phyloP scores from a whole-genome alignment of 345 rosid genomes.

The Erysimum cheiranthoides region DNA sequence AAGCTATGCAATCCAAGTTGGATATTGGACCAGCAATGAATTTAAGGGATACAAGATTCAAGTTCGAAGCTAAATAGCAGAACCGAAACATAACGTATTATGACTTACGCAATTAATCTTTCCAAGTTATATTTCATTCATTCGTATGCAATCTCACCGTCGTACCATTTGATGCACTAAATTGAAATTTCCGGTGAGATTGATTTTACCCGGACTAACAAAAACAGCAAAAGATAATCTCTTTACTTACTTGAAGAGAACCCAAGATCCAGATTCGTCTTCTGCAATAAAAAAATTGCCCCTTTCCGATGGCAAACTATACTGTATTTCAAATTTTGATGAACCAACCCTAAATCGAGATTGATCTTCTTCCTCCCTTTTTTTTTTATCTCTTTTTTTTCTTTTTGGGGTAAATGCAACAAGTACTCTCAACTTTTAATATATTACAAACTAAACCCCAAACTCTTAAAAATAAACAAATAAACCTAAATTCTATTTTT shows the following conservation, averaged over 20 bases:
- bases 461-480: not conserved
- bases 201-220: not conserved
- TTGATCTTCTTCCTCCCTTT: not conserved
- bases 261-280: conserved; percentile 29
- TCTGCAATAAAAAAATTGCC: not conserved
- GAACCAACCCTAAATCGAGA: conserved; percentile 45
- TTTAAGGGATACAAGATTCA: not conserved
- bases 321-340: not conserved
- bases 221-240: not conserved
- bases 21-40: too few species aligned
- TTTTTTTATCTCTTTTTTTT: too few species aligned
- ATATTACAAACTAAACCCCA: conserved; percentile 15
- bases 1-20: not conserved
- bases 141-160: not conserved
- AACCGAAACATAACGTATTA: not conserved
- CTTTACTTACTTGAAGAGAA: conserved; percentile 40
- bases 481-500: not conserved
- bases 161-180: conserved; percentile 2
- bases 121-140: not conserved
- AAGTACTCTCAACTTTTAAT: not conserved
- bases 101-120: conserved; percentile 1
- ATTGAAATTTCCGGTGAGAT: not conserved
- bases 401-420: conserved; percentile 11
- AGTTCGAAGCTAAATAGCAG: conserved; percentile 7
- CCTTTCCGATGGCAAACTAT: not conserved